These are phyloP conservation scores for Aspergillus nomiae DNA, from an alignment of 2,329 filamentous ascomycete species.

Conservation along the genomic window DNA sequence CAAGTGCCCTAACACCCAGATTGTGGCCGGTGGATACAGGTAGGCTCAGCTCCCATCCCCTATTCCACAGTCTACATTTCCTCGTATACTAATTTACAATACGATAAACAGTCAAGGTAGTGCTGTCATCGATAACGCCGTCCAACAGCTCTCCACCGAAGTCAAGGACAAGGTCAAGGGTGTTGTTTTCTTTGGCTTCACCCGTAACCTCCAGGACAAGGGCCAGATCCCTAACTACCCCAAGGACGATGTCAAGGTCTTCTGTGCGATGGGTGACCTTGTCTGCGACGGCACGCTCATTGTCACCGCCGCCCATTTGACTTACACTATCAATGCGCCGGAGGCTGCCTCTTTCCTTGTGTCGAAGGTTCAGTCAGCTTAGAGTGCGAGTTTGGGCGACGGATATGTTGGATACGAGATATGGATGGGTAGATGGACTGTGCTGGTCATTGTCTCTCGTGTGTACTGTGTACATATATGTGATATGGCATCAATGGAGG, in stretches of 20 bases:
- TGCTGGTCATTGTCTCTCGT: not conserved
- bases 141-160: conserved; percentile 35
- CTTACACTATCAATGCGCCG: conserved; percentile 15
- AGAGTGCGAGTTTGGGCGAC: not conserved
- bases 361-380: conserved; percentile 2
- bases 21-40: conserved; percentile 50
- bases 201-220: conserved; percentile 22
- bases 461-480: not conserved
- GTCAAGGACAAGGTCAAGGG: conserved; percentile 36
- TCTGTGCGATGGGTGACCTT: conserved; percentile 20
- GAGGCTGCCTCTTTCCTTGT: conserved; percentile 18
- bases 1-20: conserved; percentile 48
- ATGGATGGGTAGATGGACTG: not conserved
- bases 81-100: conserved; percentile 14
- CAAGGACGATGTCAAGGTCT: conserved; percentile 20
- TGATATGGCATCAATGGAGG: not conserved
- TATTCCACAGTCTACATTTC: fast-evolving
- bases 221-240: conserved; percentile 22
- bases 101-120: conserved; percentile 39
- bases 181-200: conserved; percentile 45
- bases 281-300: conserved; percentile 21
- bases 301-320: conserved; percentile 19
- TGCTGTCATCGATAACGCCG: conserved; percentile 46
- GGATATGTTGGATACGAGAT: not conserved
- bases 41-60: conserved; percentile 18